Evolutionary conservation across 2,329 filamentous ascomycete species (phyloP).

Genomic region (Aspergillus carbonarius): DNA sequence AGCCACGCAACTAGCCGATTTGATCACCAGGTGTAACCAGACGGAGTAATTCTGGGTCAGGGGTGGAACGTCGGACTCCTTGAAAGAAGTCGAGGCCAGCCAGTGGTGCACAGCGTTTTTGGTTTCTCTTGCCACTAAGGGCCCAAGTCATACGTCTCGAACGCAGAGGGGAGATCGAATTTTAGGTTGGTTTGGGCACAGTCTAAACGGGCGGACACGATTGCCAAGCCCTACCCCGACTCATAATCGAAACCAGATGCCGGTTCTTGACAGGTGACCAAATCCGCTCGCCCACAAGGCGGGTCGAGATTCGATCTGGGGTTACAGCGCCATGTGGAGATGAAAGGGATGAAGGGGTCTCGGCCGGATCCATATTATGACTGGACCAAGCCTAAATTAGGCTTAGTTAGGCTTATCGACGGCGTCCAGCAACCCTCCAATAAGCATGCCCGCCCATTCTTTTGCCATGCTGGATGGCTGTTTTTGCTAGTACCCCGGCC

Average conservation of each 20-base stretch:
- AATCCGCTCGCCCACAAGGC: neutral
- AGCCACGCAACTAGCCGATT: conserved; percentile 3
- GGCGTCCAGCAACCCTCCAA: neutral
- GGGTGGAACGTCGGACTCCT: neutral
- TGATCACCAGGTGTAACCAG: conserved; percentile 8
- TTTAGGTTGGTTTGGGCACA: neutral
- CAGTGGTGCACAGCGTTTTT: neutral
- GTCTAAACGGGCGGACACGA: neutral
- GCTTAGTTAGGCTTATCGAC: conserved; percentile 1
- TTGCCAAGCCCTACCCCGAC: neutral
- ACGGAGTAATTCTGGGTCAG: conserved; percentile 10
- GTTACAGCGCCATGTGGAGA: conserved; percentile 6
- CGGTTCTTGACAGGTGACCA: neutral
- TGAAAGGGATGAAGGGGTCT: neutral
- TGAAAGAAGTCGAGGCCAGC: neutral
- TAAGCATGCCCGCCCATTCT: neutral
- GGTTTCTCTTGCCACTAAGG: neutral
- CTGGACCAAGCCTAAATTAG: conserved; percentile 1
- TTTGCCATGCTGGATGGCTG: neutral
- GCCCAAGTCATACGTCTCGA: neutral
- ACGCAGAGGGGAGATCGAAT: neutral
- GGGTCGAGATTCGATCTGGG: conserved; percentile 1
- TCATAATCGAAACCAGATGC: neutral
- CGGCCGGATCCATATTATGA: neutral
- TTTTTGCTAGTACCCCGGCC: neutral